These are phyloP conservation scores for Schwanniomyces vanrijiae DNA, from an alignment of 805 yeast species.

Conservation along the genomic window DNA sequence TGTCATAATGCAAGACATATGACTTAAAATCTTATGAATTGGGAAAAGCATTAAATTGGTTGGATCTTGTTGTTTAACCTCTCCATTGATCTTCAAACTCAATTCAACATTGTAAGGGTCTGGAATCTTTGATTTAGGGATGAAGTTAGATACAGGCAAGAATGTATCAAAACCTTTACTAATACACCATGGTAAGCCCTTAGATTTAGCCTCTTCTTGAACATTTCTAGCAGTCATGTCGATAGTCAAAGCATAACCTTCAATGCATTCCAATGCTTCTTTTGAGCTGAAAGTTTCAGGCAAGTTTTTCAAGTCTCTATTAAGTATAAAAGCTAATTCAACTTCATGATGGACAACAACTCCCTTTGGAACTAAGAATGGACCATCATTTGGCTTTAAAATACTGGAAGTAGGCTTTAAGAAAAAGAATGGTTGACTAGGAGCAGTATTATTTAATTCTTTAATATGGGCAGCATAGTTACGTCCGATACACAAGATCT, in stretches of 20 bases:
- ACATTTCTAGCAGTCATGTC: conserved; percentile 96
- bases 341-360: conserved; percentile 87
- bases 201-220: conserved; percentile 89
- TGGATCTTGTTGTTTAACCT: conserved; percentile 66
- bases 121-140: conserved; percentile 63
- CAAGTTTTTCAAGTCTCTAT: conserved; percentile 60
- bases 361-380: conserved; percentile 81
- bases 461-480: conserved; percentile 95
- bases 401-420: conserved; percentile 85
- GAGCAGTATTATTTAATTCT: conserved; percentile 80
- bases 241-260: conserved; percentile 84
- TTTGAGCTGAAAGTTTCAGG: conserved; percentile 56
- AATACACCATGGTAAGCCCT: conserved; percentile 95
- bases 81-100: conserved; percentile 68
- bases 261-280: conserved; percentile 76
- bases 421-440: conserved; percentile 88
- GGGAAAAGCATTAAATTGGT: conserved; percentile 87
- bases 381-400: conserved; percentile 59
- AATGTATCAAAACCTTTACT: conserved; percentile 98
- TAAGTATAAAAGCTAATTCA: conserved; percentile 80
- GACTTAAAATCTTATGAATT: conserved; percentile 73
- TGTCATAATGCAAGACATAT: conserved; percentile 88
- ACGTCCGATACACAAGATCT: conserved; percentile 93
- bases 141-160: conserved; percentile 76
- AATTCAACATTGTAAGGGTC: conserved; percentile 74